Evolutionary conservation across 495 filamentous ascomycete genomes (phyloP).

Genomic region (Penicillium goetzii): DNA sequence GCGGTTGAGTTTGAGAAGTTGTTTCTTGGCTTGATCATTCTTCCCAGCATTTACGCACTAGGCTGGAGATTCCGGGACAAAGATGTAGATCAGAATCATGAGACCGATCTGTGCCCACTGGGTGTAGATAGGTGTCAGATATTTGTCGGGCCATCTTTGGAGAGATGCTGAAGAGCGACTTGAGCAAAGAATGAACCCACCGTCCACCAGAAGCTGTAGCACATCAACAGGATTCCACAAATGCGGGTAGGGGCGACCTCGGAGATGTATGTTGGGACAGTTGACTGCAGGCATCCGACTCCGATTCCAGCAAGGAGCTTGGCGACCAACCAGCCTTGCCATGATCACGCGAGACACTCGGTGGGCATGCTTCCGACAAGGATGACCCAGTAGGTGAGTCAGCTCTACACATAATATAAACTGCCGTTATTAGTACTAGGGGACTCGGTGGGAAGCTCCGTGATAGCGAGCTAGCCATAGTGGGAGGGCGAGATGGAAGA

Average conservation of each 20-base stretch:
- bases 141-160: background rate
- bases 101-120: background rate
- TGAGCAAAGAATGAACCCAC: background rate
- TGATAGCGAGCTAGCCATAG: background rate
- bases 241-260: background rate
- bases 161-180: background rate
- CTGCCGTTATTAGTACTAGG: too few species aligned
- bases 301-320: constrained; percentile 1
- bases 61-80: background rate
- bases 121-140: background rate
- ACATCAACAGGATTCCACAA: background rate
- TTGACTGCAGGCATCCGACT: background rate
- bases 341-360: background rate
- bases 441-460: background rate
- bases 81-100: background rate
- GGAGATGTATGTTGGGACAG: background rate
- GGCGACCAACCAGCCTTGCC: background rate
- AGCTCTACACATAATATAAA: too few species aligned
- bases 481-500: background rate
- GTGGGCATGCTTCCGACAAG: background rate
- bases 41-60: background rate
- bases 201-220: constrained; percentile 1
- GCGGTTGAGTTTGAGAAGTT: background rate
- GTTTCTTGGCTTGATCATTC: background rate
- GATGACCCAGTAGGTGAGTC: background rate